Evolutionary conservation across 1,284 basidiomycete genomes (phyloP).

Genomic region (Cutaneotrichosporon cutaneum): DNA sequence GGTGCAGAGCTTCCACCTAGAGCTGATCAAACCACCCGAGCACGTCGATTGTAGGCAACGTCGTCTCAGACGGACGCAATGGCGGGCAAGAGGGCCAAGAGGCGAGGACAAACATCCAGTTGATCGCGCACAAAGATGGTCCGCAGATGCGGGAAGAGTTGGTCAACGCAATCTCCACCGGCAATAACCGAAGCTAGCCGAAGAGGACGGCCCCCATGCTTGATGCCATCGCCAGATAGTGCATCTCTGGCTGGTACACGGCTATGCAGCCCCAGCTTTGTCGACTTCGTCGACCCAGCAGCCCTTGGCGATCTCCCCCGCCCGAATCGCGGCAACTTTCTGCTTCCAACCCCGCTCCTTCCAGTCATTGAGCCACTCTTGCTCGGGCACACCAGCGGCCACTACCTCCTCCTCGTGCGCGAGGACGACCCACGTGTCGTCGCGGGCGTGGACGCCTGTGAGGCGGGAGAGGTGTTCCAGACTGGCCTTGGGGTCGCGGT

Average conservation of each 20-base stretch:
- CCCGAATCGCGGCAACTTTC: background rate
- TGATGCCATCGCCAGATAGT: too few relatives aligned
- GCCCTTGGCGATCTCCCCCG: background rate
- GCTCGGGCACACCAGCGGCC: constrained; percentile 3
- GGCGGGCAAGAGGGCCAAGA: too few relatives aligned
- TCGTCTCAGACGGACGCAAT: too few relatives aligned
- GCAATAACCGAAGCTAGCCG: background rate
- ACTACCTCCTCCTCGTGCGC: constrained; percentile 14
- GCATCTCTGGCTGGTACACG: too few relatives aligned
- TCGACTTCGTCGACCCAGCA: background rate
- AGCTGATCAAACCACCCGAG: too few relatives aligned
- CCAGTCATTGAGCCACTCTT: constrained; percentile 14
- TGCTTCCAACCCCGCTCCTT: constrained; percentile 13
- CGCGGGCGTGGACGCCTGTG: constrained; percentile 8
- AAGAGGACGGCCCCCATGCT: background rate
- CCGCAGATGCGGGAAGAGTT: too few relatives aligned
- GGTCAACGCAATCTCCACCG: too few relatives aligned
- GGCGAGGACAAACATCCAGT: too few relatives aligned
- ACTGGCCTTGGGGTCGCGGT: constrained; percentile 4
- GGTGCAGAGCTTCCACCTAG: background rate
- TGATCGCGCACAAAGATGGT: too few relatives aligned
- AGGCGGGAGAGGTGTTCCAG: constrained; percentile 6
- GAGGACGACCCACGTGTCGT: constrained; percentile 14
- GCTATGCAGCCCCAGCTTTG: background rate
- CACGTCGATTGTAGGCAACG: too few relatives aligned